Evolutionary conservation across 345 rosid species (phyloP), one percentile per base, ranked within the genome.

Genomic region (Eucalyptus caleyi): DNA sequence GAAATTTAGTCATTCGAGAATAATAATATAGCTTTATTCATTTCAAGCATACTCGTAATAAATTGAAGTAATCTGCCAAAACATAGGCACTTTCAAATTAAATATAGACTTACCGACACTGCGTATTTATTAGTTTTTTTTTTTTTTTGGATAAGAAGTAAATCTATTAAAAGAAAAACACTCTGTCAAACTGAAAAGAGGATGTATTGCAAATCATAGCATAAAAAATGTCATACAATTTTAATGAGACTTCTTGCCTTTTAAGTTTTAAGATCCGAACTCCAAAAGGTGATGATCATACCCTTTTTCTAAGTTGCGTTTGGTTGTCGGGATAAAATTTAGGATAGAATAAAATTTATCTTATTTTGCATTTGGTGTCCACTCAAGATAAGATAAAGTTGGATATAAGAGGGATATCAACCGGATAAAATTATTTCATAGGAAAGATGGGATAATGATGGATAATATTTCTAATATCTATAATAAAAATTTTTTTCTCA

Each of bases 221-320:
- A 30, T 62, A 30, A 62, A 62, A 30, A 30, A 62, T 30, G 34
- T 62, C 34, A 4, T 27, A 3, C 32, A 53, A 53, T 53, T 18
- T 53, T 53, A 53, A 53, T 18, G 56, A 53, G 24, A 53, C 24
- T 53, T 53, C 56, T 53, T 18, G 24, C 10, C 56, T 53, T 53
- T 53, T 53, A 19, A 53, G 24, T 53, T 53, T 53, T 18, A 51
- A 51, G 56, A 51, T 51, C 56, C 56, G 9, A 53, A 18, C 9
- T 18, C 56, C 24, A 18, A 53, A 53, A 19, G 56, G 24, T 53
- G 24, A 18, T 51, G 56, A 51, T 51, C 56, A 18, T 18, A 51
- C 1, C 9, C 3, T 51, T 51, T 4, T 4, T 51, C 56, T 51
- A 18, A 4, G 9, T 0, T 18, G 23, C 8, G 0, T 51, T 51